Evolutionary conservation across 2,329 filamentous ascomycete species (phyloP).

Genomic region (Curvularia eragrostidis): DNA sequence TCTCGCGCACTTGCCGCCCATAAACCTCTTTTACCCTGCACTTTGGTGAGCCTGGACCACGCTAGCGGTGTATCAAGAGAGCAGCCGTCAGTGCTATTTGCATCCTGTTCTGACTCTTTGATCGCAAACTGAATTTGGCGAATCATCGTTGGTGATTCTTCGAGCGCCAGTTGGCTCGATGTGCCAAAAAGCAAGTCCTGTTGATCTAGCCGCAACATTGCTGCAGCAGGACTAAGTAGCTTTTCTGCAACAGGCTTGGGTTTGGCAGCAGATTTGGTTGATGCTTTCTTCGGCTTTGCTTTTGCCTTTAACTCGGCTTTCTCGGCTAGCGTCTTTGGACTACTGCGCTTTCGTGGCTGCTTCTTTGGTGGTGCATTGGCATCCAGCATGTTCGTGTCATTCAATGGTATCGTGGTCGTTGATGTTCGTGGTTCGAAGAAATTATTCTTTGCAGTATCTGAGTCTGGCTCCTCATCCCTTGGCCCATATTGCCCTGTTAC

Average conservation of each 20-base stretch:
- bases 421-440: conserved; percentile 36
- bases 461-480: conserved; percentile 15
- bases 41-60: conserved; percentile 29
- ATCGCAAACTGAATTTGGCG: conserved; percentile 47
- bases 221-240: conserved; percentile 47
- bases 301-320: conserved; percentile 22
- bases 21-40: conserved; percentile 33
- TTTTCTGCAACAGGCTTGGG: conserved; percentile 42
- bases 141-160: conserved; percentile 47
- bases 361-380: conserved; percentile 22
- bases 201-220: conserved; percentile 31
- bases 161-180: conserved; percentile 49
- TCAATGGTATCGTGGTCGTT: conserved; percentile 34
- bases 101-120: conserved; percentile 43
- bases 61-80: conserved; percentile 4
- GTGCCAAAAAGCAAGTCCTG: conserved; percentile 52
- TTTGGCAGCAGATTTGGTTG: conserved; percentile 37
- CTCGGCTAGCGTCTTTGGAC: conserved; percentile 21
- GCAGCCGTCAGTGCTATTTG: not conserved
- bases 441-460: conserved; percentile 19
- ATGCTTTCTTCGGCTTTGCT: conserved; percentile 31
- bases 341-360: conserved; percentile 30
- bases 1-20: conserved; percentile 47
- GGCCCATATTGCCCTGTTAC: conserved; percentile 46
- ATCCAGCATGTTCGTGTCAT: conserved; percentile 26